phyloP scores from a whole-genome alignment of 2,329 filamentous ascomycete species.

The Neofusicoccum sp. region DNA sequence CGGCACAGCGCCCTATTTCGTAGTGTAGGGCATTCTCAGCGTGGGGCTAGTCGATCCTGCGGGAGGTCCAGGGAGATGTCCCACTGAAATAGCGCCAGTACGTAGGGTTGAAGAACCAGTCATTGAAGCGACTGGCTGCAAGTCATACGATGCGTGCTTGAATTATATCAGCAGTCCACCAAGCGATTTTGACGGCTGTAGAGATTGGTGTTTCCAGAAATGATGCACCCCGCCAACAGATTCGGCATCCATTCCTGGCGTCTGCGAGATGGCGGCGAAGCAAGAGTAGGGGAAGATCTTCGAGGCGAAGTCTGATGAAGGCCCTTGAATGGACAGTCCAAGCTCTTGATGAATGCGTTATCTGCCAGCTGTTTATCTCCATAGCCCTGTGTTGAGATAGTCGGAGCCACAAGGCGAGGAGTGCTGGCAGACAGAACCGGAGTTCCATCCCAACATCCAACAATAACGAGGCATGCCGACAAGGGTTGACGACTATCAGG shows the following conservation, averaged over 20 bases:
- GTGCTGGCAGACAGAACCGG: neutral
- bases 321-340: neutral
- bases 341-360: no score
- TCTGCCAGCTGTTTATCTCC: neutral
- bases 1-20: neutral
- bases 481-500: neutral
- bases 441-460: neutral
- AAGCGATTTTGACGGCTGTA: neutral
- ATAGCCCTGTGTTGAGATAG: no score
- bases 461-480: neutral
- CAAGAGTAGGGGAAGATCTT: neutral
- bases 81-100: neutral
- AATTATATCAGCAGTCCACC: neutral
- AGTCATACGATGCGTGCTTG: neutral
- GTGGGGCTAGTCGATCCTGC: slow-evolving; percentile 3
- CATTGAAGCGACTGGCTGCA: neutral
- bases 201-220: neutral
- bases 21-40: neutral
- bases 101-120: neutral
- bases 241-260: neutral
- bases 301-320: neutral
- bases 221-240: neutral
- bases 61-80: neutral
- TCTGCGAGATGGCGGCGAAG: neutral
- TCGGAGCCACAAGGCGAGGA: neutral